phyloP scores from a whole-genome alignment of 805 yeast species.

The Candida vaughaniae region DNA sequence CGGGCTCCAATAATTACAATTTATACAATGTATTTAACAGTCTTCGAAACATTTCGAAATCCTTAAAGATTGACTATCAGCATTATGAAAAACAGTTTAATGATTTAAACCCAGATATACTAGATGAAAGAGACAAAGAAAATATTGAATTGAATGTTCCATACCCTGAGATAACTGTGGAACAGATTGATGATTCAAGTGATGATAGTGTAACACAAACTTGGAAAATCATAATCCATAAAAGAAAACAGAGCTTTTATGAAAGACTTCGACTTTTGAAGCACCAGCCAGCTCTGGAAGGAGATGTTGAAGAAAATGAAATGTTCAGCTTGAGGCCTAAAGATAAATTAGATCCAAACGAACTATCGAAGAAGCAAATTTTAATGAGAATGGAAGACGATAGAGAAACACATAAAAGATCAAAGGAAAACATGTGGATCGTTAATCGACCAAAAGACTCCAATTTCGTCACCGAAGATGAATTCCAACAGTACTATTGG shows the following conservation, averaged over 20 bases:
- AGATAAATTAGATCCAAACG: conserved; percentile 15
- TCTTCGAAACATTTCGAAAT: conserved; percentile 36
- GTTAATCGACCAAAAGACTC: conserved; percentile 47
- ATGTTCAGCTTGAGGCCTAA: conserved; percentile 26
- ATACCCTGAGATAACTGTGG: conserved; percentile 28
- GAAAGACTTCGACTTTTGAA: conserved; percentile 44
- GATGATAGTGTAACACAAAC: conserved; percentile 27
- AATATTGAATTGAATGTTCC: conserved; percentile 30
- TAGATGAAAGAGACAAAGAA: conserved; percentile 36
- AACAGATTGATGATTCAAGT: conserved; percentile 12
- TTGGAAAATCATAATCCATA: conserved; percentile 48
- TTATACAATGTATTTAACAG: conserved; percentile 35
- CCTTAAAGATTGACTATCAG: conserved; percentile 28
- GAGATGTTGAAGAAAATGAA: conserved; percentile 26
- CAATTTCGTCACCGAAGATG: conserved; percentile 36
- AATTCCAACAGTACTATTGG: conserved; percentile 48
- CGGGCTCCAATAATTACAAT: conserved; percentile 35
- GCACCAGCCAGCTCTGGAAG: conserved; percentile 22
- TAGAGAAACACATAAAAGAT: conserved; percentile 82
- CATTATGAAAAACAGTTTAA: conserved; percentile 28
- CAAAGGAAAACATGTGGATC: conserved; percentile 80
- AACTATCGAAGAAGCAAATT: conserved; percentile 50
- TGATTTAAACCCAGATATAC: conserved; percentile 23
- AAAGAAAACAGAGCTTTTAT: conserved; percentile 51
- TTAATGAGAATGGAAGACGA: conserved; percentile 87